phyloP scores from a whole-genome alignment of 208 protist species.

The Leishmania major region DNA sequence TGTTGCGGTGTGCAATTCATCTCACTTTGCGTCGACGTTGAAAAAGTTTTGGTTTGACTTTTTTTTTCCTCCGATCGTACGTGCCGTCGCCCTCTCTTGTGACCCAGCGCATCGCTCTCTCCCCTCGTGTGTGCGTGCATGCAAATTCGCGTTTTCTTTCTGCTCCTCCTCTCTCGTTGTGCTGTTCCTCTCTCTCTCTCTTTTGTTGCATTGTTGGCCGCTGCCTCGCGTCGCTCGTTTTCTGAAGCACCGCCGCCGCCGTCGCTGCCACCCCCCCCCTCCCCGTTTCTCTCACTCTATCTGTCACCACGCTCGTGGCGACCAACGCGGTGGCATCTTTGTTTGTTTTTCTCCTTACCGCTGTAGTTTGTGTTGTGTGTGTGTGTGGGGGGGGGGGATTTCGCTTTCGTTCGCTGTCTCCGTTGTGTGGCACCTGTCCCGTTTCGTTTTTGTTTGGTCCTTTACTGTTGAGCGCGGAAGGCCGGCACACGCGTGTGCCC shows the following conservation, averaged over 20 bases:
- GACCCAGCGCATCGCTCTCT: neutral
- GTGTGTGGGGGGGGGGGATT: no score
- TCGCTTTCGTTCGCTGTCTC: no score
- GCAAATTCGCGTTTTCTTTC: neutral
- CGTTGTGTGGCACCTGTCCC: neutral
- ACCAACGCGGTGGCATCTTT: neutral
- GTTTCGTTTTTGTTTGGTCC: neutral
- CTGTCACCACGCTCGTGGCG: neutral
- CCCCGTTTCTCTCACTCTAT: neutral
- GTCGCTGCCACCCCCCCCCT: no score
- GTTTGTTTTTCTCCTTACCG: neutral
- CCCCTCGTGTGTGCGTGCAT: neutral
- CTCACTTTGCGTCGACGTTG: no score
- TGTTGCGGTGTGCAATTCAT: neutral
- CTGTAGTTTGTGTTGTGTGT: neutral
- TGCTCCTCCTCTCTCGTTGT: neutral
- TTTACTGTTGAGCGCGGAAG: neutral
- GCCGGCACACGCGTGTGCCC: neutral
- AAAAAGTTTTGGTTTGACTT: neutral
- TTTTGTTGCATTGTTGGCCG: neutral
- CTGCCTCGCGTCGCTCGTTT: neutral
- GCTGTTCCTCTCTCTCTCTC: neutral
- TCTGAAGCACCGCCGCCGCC: no score
- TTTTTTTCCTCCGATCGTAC: conserved; percentile 4
- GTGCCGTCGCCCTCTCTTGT: neutral